Percentiles rank a stretch among this genome's conserved stretches.
These are phyloP conservation scores for Fusarium buharicum DNA, from an alignment of 2,329 filamentous ascomycete species.

Conservation along the genomic window DNA sequence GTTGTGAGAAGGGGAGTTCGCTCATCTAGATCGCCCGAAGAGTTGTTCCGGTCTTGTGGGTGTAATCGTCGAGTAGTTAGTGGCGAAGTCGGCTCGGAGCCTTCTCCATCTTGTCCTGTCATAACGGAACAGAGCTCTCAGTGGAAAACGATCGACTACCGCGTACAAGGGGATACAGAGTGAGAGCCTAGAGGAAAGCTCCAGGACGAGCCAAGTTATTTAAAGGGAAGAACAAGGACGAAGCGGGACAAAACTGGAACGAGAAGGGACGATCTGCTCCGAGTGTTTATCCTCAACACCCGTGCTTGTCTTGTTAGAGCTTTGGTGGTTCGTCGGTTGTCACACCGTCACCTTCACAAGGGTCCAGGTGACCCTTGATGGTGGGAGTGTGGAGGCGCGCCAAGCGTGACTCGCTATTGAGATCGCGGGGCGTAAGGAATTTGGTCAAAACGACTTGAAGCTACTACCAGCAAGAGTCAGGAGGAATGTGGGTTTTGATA, in stretches of 20 bases:
- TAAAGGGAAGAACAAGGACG: not conserved
- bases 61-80: constrained; percentile 46
- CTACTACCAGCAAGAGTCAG: not conserved
- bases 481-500: not conserved
- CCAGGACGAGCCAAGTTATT: not conserved
- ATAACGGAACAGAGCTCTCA: constrained; percentile 38
- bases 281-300: constrained; percentile 23
- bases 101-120: constrained; percentile 46
- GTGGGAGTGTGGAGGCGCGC: constrained; percentile 27
- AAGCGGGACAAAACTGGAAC: constrained; percentile 9
- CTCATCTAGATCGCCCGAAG: constrained; percentile 54
- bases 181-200: constrained; percentile 10
- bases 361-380: constrained; percentile 39
- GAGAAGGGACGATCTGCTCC: constrained; percentile 10
- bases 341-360: constrained; percentile 40
- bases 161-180: not conserved
- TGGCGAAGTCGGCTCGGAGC: constrained; percentile 51
- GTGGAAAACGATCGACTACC: not conserved
- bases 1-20: constrained; percentile 56
- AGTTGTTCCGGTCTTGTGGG: constrained; percentile 43
- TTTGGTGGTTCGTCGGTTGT: constrained; percentile 35
- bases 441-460: constrained; percentile 2
- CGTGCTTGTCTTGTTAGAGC: constrained; percentile 25
- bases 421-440: constrained; percentile 29
- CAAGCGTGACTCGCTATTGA: constrained; percentile 37